These are phyloP conservation scores for Thermothielavioides terrestris DNA, from an alignment of 495 filamentous ascomycete genomes.

Conservation along the genomic window DNA sequence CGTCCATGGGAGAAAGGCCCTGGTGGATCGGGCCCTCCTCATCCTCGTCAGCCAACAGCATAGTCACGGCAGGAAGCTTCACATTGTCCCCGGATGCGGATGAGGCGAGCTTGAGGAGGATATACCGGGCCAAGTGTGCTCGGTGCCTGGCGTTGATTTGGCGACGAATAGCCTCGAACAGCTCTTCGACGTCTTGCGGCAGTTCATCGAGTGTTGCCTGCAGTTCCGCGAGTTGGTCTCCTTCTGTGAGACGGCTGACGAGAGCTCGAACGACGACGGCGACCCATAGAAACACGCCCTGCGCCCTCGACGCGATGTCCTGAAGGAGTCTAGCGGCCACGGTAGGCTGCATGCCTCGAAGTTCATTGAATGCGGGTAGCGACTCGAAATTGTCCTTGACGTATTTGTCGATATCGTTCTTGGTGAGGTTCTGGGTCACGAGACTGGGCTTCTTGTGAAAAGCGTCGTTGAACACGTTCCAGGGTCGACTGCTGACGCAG, in stretches of 20 bases:
- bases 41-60: slow-evolving; percentile 25
- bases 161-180: slow-evolving; percentile 16
- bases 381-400: slow-evolving; percentile 14
- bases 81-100: background rate
- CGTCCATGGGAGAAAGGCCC: background rate
- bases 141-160: slow-evolving; percentile 20
- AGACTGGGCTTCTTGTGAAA: slow-evolving; percentile 20
- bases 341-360: background rate
- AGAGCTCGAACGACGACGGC: slow-evolving; percentile 20
- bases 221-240: slow-evolving; percentile 18
- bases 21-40: background rate
- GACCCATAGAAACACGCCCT: slow-evolving; percentile 30
- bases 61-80: background rate
- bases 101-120: slow-evolving; percentile 14
- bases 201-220: slow-evolving; percentile 12
- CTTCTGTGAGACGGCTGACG: slow-evolving; percentile 10
- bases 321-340: slow-evolving; percentile 5
- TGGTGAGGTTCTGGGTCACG: slow-evolving; percentile 25
- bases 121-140: slow-evolving; percentile 18
- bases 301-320: slow-evolving; percentile 13
- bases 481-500: slow-evolving; percentile 30
- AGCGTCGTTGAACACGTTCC: slow-evolving; percentile 21
- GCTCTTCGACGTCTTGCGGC: slow-evolving; percentile 16
- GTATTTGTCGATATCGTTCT: slow-evolving; percentile 22
- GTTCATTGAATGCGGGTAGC: slow-evolving; percentile 8